Evolutionary conservation across 352 stramenopile species (phyloP).

Genomic region (Globisporangium okanoganense): DNA sequence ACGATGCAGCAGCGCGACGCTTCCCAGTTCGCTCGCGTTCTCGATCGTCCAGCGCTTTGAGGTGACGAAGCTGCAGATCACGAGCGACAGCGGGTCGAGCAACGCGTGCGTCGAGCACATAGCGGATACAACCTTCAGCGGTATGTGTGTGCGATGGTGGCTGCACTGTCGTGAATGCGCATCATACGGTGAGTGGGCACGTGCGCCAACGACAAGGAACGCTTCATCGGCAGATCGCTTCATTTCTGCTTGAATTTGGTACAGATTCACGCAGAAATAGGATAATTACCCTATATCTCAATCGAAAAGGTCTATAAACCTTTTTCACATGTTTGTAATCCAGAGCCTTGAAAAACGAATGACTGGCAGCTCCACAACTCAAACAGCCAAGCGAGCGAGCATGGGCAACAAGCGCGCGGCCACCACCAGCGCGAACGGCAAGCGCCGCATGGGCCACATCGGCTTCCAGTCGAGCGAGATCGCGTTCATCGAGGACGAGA

Average conservation of each 20-base stretch:
- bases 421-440: slow-evolving; percentile 14
- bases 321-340: too few species aligned
- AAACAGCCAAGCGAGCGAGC: background rate
- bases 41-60: background rate
- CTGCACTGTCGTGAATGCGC: too few species aligned
- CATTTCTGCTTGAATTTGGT: too few species aligned
- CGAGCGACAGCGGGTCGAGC: background rate
- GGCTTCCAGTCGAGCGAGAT: slow-evolving; percentile 74
- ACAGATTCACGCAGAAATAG: too few species aligned
- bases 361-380: too few species aligned
- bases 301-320: too few species aligned
- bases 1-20: background rate
- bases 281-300: too few species aligned
- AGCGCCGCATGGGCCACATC: slow-evolving; percentile 72
- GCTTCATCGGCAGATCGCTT: too few species aligned
- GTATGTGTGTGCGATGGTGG: background rate
- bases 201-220: too few species aligned
- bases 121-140: background rate
- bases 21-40: background rate
- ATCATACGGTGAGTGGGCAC: too few species aligned
- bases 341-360: too few species aligned
- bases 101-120: background rate
- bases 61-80: background rate
- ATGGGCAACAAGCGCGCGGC: slow-evolving; percentile 14
- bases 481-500: slow-evolving; percentile 85